Evolutionary conservation across 2,329 filamentous ascomycete genomes (phyloP).

Genomic region (Colletotrichum aenigma): DNA sequence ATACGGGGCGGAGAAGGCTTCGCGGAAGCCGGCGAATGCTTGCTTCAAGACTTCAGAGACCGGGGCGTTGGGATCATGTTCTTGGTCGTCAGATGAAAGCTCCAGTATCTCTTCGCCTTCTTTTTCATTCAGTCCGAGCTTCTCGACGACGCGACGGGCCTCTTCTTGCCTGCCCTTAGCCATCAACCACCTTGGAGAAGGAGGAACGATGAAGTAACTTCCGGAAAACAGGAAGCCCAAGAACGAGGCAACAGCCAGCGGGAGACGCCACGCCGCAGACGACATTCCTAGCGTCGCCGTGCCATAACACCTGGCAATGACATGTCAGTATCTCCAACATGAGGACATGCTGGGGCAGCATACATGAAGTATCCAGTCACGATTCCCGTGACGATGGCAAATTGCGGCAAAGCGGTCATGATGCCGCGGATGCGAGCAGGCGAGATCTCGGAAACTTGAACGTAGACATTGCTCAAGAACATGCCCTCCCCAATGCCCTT

Average conservation of each 20-base stretch:
- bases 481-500: constrained; percentile 63
- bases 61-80: constrained; percentile 29
- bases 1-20: constrained; percentile 30
- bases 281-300: constrained; percentile 45
- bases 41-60: constrained; percentile 30
- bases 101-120: constrained; percentile 44
- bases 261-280: constrained; percentile 60
- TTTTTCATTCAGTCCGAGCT: constrained; percentile 47
- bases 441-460: constrained; percentile 65
- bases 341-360: not conserved
- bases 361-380: constrained; percentile 64
- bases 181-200: constrained; percentile 62
- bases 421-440: constrained; percentile 54
- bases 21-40: constrained; percentile 31
- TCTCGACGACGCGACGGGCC: constrained; percentile 41
- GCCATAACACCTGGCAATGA: constrained; percentile 44
- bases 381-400: constrained; percentile 56
- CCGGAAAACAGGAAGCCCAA: constrained; percentile 34
- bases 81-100: constrained; percentile 16
- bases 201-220: constrained; percentile 40
- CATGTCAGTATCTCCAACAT: not conserved
- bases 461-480: constrained; percentile 55
- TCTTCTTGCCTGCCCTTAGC: constrained; percentile 44
- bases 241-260: constrained; percentile 45
- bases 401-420: constrained; percentile 57